Percentiles rank a stretch among this genome's conserved stretches.
Conservation (phyloP, 1,139 yeast genomes). For the Insectozyma bohioensis region DNA sequence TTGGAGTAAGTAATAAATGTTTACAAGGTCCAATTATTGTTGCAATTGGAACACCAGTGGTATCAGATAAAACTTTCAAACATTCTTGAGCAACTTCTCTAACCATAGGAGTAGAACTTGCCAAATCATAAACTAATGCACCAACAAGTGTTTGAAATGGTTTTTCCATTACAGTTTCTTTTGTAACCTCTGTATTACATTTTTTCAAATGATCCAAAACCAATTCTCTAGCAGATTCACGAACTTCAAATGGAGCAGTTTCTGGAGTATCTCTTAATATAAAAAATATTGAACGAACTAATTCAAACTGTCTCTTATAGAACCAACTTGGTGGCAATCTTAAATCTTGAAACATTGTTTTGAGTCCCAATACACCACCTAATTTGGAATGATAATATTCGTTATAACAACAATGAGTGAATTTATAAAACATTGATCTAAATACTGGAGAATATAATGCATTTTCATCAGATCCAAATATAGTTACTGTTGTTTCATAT, state of each 20-base stretch:
- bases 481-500: slow-evolving; percentile 57
- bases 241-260: slow-evolving; percentile 81
- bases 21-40: slow-evolving; percentile 81
- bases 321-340: slow-evolving; percentile 73
- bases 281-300: slow-evolving; percentile 83
- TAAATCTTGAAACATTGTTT: slow-evolving; percentile 67
- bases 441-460: slow-evolving; percentile 74
- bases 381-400: slow-evolving; percentile 82
- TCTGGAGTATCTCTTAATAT: slow-evolving; percentile 88
- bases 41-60: slow-evolving; percentile 68
- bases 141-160: slow-evolving; percentile 86
- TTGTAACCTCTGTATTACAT: slow-evolving; percentile 60
- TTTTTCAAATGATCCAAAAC: slow-evolving; percentile 63
- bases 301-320: slow-evolving; percentile 74
- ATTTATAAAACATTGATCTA: slow-evolving; percentile 73
- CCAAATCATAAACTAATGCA: slow-evolving; percentile 85
- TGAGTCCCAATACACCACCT: slow-evolving; percentile 86
- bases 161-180: slow-evolving; percentile 61
- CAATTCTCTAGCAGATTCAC: slow-evolving; percentile 67
- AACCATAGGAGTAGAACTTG: slow-evolving; percentile 82
- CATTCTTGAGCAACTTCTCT: slow-evolving; percentile 81
- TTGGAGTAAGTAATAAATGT: slow-evolving; percentile 81
- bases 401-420: slow-evolving; percentile 89
- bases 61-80: slow-evolving; percentile 63
- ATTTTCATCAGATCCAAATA: slow-evolving; percentile 68